Evolutionary conservation across 106 monocot species (phyloP).

Genomic region (Dendrobium huoshanense): DNA sequence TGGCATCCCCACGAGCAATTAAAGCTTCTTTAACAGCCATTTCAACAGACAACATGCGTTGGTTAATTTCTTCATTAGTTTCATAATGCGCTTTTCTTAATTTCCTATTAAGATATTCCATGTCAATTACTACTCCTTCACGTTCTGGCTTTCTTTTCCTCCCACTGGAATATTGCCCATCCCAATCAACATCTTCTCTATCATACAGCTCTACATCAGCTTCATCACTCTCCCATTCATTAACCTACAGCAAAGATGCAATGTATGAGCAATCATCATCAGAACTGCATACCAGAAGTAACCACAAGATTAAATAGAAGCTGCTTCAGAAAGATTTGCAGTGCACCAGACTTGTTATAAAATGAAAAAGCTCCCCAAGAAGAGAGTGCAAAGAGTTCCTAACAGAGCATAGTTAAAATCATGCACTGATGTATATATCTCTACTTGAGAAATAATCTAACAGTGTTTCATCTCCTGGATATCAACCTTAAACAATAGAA

Average conservation of each 20-base stretch:
- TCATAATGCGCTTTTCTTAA: constrained; percentile 71
- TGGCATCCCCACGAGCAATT: constrained; percentile 50
- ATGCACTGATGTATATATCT: not conserved
- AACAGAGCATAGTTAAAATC: not conserved
- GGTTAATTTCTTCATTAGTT: constrained; percentile 83
- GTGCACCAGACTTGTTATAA: not conserved
- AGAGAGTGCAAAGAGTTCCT: not conserved
- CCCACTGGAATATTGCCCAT: constrained; percentile 98
- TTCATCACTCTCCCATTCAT: constrained; percentile 91
- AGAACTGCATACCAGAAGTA: not conserved
- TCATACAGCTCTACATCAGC: constrained; percentile 89
- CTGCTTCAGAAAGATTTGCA: not conserved
- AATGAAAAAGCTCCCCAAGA: not conserved
- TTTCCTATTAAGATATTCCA: constrained; percentile 73
- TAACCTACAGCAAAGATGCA: constrained; percentile 27
- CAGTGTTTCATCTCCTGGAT: not conserved
- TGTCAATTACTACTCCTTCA: constrained; percentile 74
- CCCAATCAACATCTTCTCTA: constrained; percentile 98
- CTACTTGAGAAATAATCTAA: not conserved
- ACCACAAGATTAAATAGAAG: not conserved
- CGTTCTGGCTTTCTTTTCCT: constrained; percentile 72
- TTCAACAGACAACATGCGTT: constrained; percentile 88
- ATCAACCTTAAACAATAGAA: not conserved
- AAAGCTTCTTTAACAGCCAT: constrained; percentile 90
- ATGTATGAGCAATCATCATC: not conserved